phyloP scores from a whole-genome alignment of 2,329 filamentous ascomycete species.

The Corniculantispora saksenae region DNA sequence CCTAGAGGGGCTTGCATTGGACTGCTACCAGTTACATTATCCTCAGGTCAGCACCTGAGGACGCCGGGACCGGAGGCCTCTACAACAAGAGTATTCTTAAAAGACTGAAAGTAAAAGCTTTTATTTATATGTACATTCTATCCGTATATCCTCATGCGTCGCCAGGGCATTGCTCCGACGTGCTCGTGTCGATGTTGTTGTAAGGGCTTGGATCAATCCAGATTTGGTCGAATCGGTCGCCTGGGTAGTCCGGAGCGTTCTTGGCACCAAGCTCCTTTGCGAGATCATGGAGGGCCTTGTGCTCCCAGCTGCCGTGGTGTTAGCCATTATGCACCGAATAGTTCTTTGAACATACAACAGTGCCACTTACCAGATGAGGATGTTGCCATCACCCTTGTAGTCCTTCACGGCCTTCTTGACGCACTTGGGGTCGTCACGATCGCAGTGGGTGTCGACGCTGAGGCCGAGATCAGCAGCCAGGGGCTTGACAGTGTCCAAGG shows the following conservation, averaged over 20 bases:
- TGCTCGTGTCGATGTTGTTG: slow-evolving; percentile 43
- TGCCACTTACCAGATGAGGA: slow-evolving; percentile 52
- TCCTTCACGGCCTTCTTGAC: slow-evolving; percentile 50
- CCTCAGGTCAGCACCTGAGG: no score
- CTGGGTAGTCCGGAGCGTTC: slow-evolving; percentile 51
- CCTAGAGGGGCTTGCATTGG: no score
- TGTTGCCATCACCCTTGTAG: slow-evolving; percentile 54
- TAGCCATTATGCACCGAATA: neutral
- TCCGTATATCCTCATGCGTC: neutral
- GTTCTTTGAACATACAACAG: neutral
- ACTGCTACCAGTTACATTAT: no score
- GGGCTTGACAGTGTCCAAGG: slow-evolving; percentile 58
- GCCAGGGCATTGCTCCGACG: slow-evolving; percentile 55
- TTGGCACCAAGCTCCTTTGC: slow-evolving; percentile 52
- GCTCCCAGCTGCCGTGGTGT: slow-evolving; percentile 52
- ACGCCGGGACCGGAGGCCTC: no score
- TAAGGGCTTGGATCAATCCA: slow-evolving; percentile 59
- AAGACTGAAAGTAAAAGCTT: no score
- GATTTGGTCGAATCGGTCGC: slow-evolving; percentile 54
- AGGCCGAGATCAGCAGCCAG: slow-evolving; percentile 57
- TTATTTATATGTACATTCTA: neutral
- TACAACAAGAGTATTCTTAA: no score
- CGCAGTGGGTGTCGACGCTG: slow-evolving; percentile 55
- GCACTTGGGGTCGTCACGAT: slow-evolving; percentile 56
- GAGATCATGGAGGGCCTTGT: slow-evolving; percentile 54